Evolutionary conservation across 768 basidiomycete species (phyloP), one percentile per base, ranked within the genome.

Genomic region (Russula olivacea): DNA sequence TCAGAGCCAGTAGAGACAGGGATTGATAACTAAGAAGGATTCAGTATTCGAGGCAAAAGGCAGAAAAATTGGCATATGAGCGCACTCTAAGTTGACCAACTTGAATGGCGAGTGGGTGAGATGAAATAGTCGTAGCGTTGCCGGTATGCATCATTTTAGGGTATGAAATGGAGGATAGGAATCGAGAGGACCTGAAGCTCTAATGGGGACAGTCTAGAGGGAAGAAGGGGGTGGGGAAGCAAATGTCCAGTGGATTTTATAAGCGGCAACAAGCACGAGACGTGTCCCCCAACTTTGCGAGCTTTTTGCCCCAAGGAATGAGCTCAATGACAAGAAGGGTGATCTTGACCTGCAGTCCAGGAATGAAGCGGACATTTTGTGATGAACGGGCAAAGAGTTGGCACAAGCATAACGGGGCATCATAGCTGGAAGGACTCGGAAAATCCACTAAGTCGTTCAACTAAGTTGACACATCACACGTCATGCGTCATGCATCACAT

Each of bases 1-100:
- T 93, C 85, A 68, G 79, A 66, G 43, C 78, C 76, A 21, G 90
- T 86, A 50, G 92, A 87, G 62, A 97, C 89, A 51, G 91, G 93
- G 74, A 98, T 86, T 66, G 89, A 87, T 65, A 96, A 74, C 91
- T 93, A 67, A 17, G 47, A 25, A 15, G 68, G 55, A 48, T 50
- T 57, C 30, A 30, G 43, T 32, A 45, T 51, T 43, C 40, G 8
- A 56, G 50, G 38, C 25, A 47, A 68, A 58, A 66, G 54, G 40
- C 53, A 40, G 28, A 32, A 48, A 49, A 41, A 60, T 5, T 7
- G 30, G 30, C 5, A n/a, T 32, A 66, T 61, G 67, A 64, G 60
- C 76, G 69, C 68, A 76, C 75, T 69, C 75, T 77, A 69, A 68
- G 64, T 43, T 74, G 72, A 28, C 69, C 65, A 51, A 72, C 61